A percentile compares a stretch with the other conserved stretches of the same genome.
phyloP scores from a whole-genome alignment of 352 stramenopile species.

The Phytophthora rubi region DNA sequence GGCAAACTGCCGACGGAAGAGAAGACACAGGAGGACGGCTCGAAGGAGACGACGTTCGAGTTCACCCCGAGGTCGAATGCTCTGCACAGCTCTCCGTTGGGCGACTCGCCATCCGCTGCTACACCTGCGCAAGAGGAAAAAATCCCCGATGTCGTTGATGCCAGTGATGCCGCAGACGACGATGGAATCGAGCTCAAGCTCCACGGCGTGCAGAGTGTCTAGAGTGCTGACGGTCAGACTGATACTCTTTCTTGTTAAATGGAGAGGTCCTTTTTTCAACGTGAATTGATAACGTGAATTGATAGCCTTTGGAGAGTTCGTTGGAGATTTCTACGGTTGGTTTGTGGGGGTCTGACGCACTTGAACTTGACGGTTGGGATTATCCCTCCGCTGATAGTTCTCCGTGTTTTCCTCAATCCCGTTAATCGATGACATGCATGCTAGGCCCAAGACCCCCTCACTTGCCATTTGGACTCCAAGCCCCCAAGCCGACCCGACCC shows the following conservation, averaged over 20 bases:
- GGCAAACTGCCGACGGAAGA: slow-evolving; percentile 71
- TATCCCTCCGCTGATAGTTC: not conserved
- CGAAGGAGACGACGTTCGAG: slow-evolving; percentile 80
- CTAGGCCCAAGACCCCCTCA: not conserved
- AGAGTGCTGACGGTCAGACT: slow-evolving; percentile 9
- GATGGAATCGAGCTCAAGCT: slow-evolving; percentile 44
- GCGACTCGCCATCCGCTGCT: slow-evolving; percentile 25
- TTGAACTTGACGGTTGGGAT: too few relatives aligned
- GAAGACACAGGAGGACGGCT: slow-evolving; percentile 57
- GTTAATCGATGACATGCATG: not conserved
- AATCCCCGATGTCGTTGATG: slow-evolving; percentile 31
- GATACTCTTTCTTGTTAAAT: slow-evolving; percentile 4
- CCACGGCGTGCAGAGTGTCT: slow-evolving; percentile 44
- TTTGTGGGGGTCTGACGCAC: too few relatives aligned
- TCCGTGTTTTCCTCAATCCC: not conserved
- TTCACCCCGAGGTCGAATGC: slow-evolving; percentile 68
- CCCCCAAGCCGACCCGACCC: slow-evolving; percentile 2
- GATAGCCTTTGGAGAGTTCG: not conserved
- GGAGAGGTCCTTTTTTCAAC: slow-evolving; percentile 9
- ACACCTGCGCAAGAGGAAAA: slow-evolving; percentile 28
- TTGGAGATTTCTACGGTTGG: not conserved
- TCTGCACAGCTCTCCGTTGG: slow-evolving; percentile 53
- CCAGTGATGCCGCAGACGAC: slow-evolving; percentile 34
- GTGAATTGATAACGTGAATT: not conserved
- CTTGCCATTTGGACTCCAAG: slow-evolving; percentile 4